phyloP scores from a whole-genome alignment of 106 monocot genomes.

The Agapanthus africanus region DNA sequence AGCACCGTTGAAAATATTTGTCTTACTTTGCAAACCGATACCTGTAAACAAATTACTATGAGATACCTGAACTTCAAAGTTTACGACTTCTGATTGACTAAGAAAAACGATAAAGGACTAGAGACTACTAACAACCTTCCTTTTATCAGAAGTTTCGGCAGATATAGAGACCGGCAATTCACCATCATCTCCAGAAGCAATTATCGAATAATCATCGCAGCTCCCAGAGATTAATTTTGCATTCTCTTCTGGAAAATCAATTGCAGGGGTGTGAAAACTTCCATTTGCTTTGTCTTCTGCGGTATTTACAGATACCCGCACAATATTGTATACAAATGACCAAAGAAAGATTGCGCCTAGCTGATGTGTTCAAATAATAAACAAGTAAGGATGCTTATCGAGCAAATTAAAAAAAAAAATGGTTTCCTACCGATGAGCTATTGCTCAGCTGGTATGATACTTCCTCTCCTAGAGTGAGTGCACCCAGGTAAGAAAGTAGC shows the following conservation, averaged over 20 bases:
- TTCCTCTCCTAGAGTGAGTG: too few relatives aligned
- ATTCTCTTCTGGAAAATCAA: constrained; percentile 18
- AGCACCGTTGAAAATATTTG: background rate
- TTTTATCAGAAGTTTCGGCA: background rate
- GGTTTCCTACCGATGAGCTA: too few relatives aligned
- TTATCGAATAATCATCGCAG: background rate
- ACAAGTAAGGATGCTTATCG: constrained; percentile 31
- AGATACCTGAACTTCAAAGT: background rate
- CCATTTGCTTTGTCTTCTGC: constrained; percentile 15
- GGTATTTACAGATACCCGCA: constrained; percentile 19
- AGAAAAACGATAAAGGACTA: background rate
- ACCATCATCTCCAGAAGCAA: constrained; percentile 8
- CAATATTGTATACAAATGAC: constrained; percentile 21
- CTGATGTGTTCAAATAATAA: constrained; percentile 40
- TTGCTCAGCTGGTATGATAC: too few relatives aligned
- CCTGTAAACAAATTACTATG: background rate
- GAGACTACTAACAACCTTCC: constrained; percentile 5
- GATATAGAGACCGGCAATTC: background rate
- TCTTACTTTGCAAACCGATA: background rate
- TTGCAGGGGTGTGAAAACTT: background rate
- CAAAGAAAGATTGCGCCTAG: constrained; percentile 13
- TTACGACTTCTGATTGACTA: background rate
- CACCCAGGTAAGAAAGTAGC: too few relatives aligned
- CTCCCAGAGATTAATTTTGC: constrained; percentile 15
- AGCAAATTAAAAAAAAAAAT: too few relatives aligned